phyloP scores from a whole-genome alignment of 73 alveolate species.

The Urostyla sp. region DNA sequence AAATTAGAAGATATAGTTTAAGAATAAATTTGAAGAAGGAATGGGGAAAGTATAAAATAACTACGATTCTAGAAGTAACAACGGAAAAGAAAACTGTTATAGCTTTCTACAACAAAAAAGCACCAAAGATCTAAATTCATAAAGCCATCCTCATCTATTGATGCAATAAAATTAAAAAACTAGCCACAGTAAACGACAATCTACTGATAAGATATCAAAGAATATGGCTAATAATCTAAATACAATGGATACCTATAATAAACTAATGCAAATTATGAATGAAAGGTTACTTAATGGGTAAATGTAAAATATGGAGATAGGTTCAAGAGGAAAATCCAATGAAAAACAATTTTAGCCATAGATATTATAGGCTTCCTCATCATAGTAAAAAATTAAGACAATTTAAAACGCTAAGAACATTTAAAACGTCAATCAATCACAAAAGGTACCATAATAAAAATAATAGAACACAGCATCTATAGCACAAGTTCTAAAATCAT shows the following conservation, averaged over 20 bases:
- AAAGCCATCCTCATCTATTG: neutral
- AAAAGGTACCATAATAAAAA: constrained; percentile 7
- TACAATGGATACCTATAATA: constrained; percentile 41
- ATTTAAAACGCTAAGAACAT: neutral
- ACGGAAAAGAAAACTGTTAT: constrained; percentile 36
- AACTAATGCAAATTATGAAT: constrained; percentile 43
- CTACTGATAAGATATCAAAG: constrained; percentile 29
- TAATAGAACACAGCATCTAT: constrained; percentile 8
- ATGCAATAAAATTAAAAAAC: neutral
- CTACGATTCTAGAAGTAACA: constrained; percentile 37
- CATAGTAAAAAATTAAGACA: constrained; percentile 20
- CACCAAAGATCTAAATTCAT: constrained; percentile 14
- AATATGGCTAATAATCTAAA: neutral
- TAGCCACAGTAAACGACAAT: constrained; percentile 25
- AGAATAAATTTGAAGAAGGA: constrained; percentile 54
- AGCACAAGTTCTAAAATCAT: constrained; percentile 18
- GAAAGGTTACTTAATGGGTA: constrained; percentile 20
- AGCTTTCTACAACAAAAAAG: constrained; percentile 35
- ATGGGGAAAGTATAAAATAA: neutral
- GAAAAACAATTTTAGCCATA: constrained; percentile 22
- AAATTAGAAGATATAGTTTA: constrained; percentile 34
- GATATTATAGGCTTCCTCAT: neutral
- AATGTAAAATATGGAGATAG: constrained; percentile 11
- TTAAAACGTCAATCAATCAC: neutral
- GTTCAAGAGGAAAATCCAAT: constrained; percentile 41